Base-by-base conservation (phyloP, 2,329 filamentous ascomycete genomes). In the Aspergillus neoniger region DNA sequence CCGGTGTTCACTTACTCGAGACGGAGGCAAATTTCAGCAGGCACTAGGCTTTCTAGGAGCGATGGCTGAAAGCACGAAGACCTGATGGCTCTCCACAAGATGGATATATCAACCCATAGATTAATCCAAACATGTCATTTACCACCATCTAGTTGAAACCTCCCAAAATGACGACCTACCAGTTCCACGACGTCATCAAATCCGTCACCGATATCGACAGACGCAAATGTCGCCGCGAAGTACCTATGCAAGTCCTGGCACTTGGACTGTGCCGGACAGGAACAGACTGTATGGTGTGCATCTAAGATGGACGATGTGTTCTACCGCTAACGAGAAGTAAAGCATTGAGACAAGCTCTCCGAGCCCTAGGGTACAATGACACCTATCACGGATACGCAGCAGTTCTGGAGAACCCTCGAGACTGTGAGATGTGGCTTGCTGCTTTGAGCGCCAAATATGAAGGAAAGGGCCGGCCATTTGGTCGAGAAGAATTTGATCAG, bases 231-330 rank as follows among this genome's bases (percentile, higher is more conserved):
- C 48, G 19, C 1, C 48, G 48, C 4, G n/a, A n/a, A 10, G 48
- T 51, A 15, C 64, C 64, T 6, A 67, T 71, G 60, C 60, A 65
- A 25, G 62, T 71, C 5, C 63, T 73, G 4, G 68, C 65, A 15
- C 62, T 72, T 2, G 70, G 68, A 5, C 62, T 70, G 17, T 69
- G 67, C 6, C 61, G 70, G n/a, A 67, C 64, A 2, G 70, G 62
- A 10, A 72, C 69, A 36, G 32, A 36, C 5, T 36, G 32, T 36
- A 36, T 5, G 32, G 32, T 12, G 32, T 36, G 32, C 32, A 28
- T 8, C 7, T 28, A 2, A 28, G 25, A 28, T 28, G 7, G 25
- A 8, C 7, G 25, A 28, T 28, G 7, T 8, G 7, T 28, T 8
- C 1, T 7, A 8, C 25, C 25, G 10, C 32, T 36, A 36, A 36